Evolutionary conservation across 805 yeast species (phyloP), one percentile per base, ranked within the genome.

Genomic region (Ogataea saltuana): DNA sequence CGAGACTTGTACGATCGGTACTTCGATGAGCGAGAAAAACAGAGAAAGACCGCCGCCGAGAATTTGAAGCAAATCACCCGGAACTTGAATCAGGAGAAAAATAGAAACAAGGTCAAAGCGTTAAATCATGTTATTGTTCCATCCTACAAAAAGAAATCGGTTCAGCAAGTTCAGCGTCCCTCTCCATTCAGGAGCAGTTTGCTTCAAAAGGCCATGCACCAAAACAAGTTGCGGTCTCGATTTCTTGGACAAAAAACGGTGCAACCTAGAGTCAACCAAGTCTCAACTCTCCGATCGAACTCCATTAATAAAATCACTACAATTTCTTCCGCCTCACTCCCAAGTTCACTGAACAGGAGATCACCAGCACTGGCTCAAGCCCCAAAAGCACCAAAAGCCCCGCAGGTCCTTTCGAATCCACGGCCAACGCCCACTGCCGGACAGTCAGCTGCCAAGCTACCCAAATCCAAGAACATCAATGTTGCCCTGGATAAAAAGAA

Each of bases 11-110:
- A 75, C 58, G 53, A 60, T 33, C 53, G 51, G 42, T 76, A 75
- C 48, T 45, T 55, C 1, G 41, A 47, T 3, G 78, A 75, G 39
- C 59, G 75, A 33, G 76, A 75, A 37, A 45, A 44, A 30, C 76
- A 75, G 51, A 55, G 75, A 18, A 59, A 63, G 36, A 67, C 69
- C 44, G 74, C 78, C 4, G 69, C 77, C 1, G 66, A 64, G 35
- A 64, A 77, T 42, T 59, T 78, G 10, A 66, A 75, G 35, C 60
- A 55, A 21, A 65, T 74, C 46, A 74, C 74, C 7, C 66, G 65
- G 42, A 58, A 58, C 33, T 50, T 77, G 22, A 64, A 65, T 31
- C 47, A 53, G 33, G 64, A 69, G 48, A 75, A 74, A 48, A 63
- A 70, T 10, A 68, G 63, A 39, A 72, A 69, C 49, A 66, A 73